Conservation (phyloP, 2,329 filamentous ascomycete genomes). For the Amylocarpus encephaloides region DNA sequence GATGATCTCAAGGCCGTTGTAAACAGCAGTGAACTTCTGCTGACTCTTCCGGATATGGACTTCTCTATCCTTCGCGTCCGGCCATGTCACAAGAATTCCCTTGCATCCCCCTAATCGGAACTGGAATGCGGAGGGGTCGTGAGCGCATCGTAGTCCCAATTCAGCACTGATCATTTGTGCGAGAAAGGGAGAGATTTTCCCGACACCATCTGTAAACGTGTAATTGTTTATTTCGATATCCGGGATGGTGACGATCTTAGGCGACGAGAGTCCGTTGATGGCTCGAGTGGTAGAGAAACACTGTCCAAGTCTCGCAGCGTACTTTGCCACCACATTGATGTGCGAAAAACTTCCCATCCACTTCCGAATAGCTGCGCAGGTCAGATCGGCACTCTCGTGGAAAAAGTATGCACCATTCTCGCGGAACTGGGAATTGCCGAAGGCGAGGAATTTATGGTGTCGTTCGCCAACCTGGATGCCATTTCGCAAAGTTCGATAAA, state of each 20-base stretch:
- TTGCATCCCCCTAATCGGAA: slow-evolving; percentile 92
- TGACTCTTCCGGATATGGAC: slow-evolving; percentile 80
- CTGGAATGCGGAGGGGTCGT: slow-evolving; percentile 76
- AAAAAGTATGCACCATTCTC: slow-evolving; percentile 95
- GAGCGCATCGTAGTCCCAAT: slow-evolving; percentile 53
- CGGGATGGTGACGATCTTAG: slow-evolving; percentile 49
- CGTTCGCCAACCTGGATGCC: slow-evolving; percentile 80
- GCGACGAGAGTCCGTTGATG: slow-evolving; percentile 56
- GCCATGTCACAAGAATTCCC: slow-evolving; percentile 74
- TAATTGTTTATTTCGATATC: slow-evolving; percentile 66
- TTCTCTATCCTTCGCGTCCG: slow-evolving; percentile 57
- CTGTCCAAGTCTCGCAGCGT: slow-evolving; percentile 82
- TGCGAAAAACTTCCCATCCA: slow-evolving; percentile 84
- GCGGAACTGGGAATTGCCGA: slow-evolving; percentile 90
- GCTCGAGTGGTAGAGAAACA: slow-evolving; percentile 91
- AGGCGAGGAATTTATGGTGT: slow-evolving; percentile 83
- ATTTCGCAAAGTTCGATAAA: slow-evolving; percentile 64
- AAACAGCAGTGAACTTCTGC: slow-evolving; percentile 71
- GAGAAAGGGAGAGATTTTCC: slow-evolving; percentile 78
- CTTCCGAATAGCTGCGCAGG: slow-evolving; percentile 68
- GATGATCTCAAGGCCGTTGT: slow-evolving; percentile 77
- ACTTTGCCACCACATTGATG: slow-evolving; percentile 81
- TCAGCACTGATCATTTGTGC: slow-evolving; percentile 68
- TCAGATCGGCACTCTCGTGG: slow-evolving; percentile 58
- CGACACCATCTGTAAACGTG: slow-evolving; percentile 87